A percentile compares a stretch with the other conserved stretches of the same genome.
These are phyloP conservation scores for Acacia concinna DNA, from an alignment of 331 rosid species.

Conservation along the genomic window DNA sequence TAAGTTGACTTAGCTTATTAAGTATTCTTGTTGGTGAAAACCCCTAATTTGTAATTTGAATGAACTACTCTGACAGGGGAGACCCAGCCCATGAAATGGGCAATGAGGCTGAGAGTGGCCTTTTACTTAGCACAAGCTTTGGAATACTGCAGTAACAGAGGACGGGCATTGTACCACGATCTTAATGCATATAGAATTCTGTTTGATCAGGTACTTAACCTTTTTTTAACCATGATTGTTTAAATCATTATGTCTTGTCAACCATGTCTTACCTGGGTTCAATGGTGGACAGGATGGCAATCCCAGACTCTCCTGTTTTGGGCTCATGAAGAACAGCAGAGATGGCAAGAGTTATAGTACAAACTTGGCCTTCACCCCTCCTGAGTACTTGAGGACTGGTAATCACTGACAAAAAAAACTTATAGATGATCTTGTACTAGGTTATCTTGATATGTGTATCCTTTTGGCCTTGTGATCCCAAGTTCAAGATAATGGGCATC, in stretches of 20 bases:
- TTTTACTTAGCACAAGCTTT: conserved; percentile 92
- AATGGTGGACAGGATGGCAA: conserved; percentile 63
- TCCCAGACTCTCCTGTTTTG: conserved; percentile 91
- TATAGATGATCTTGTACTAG: not conserved
- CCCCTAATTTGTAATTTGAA: conserved; percentile 31
- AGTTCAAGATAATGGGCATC: not conserved
- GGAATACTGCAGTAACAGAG: conserved; percentile 84
- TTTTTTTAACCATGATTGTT: not conserved
- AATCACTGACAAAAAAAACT: conserved; percentile 9
- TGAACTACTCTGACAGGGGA: conserved; percentile 67
- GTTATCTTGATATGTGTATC: not conserved
- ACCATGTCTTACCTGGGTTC: conserved; percentile 21
- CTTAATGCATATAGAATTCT: conserved; percentile 95
- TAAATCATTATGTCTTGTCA: conserved; percentile 17
- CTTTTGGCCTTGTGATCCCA: not conserved
- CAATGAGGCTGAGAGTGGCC: conserved; percentile 99
- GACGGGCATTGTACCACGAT: conserved; percentile 91
- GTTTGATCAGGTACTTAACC: conserved; percentile 67
- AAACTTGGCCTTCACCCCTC: conserved; percentile 93
- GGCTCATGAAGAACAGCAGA: conserved; percentile 94
- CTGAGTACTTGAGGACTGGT: conserved; percentile 93
- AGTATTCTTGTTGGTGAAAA: not conserved
- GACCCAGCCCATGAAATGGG: conserved; percentile 96
- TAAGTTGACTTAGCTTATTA: conserved; percentile 23
- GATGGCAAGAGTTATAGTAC: conserved; percentile 94